A percentile compares a stretch with the other conserved stretches of the same genome.
Conservation (phyloP, 139 green algal genomes). For the Chlorella sp. region DNA sequence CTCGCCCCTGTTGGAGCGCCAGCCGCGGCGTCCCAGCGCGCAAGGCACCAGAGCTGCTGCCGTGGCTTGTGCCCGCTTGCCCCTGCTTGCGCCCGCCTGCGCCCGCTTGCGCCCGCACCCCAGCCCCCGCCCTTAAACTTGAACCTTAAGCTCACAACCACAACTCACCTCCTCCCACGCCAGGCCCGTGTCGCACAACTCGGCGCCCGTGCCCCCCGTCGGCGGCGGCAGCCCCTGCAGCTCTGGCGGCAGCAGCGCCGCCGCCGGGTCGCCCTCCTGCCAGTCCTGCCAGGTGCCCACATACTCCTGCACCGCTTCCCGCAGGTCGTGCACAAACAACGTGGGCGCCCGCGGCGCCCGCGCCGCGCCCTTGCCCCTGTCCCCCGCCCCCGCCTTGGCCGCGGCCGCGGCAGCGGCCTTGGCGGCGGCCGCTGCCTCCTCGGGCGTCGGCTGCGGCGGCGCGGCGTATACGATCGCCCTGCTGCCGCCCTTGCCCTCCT, state of each 20-base stretch:
- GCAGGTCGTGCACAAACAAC: slow-evolving; percentile 72
- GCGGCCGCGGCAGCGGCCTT: slow-evolving; percentile 18
- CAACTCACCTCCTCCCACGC: slow-evolving; percentile 60
- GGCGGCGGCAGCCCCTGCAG: slow-evolving; percentile 25
- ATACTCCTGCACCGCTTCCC: slow-evolving; percentile 74
- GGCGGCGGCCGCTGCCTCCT: slow-evolving; percentile 41
- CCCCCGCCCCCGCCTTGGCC: slow-evolving; percentile 45
- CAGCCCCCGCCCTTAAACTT: too few relatives aligned
- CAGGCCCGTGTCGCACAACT: slow-evolving; percentile 65
- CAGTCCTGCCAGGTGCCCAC: slow-evolving; percentile 77
- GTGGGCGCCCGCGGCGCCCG: slow-evolving; percentile 32
- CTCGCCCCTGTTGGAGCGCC: too few relatives aligned
- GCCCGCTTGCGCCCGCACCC: too few relatives aligned
- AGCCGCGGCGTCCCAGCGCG: too few relatives aligned
- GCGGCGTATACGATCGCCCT: slow-evolving; percentile 79
- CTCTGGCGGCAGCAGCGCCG: slow-evolving; percentile 9
- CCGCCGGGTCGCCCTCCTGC: slow-evolving; percentile 10
- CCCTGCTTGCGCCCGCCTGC: too few relatives aligned
- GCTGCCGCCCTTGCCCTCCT: slow-evolving; percentile 72
- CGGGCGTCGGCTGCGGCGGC: slow-evolving; percentile 50
- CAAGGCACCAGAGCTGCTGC: too few relatives aligned
- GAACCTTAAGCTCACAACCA: too few relatives aligned
- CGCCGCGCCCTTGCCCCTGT: slow-evolving; percentile 31
- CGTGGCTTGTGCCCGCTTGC: too few relatives aligned
- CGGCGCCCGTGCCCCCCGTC: slow-evolving; percentile 8